Conservation (phyloP, 164 flowering plant species). For the Litsea cubeba region DNA sequence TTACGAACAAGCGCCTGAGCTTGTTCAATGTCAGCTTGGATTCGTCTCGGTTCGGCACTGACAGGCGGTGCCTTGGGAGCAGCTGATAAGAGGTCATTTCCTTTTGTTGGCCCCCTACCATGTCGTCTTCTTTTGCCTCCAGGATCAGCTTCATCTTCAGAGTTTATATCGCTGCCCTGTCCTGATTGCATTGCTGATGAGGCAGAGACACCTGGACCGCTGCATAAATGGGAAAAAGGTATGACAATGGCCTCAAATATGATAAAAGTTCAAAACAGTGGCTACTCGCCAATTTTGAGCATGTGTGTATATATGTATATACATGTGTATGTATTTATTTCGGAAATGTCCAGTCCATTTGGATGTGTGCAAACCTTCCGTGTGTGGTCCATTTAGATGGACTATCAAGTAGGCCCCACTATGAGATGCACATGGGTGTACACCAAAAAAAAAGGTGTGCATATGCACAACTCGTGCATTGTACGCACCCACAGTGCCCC, state of each 20-base stretch:
- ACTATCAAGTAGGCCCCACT: background rate
- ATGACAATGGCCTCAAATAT: background rate
- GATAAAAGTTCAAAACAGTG: no score
- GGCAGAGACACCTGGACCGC: conserved; percentile 71
- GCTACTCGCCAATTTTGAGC: no score
- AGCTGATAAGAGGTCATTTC: conserved; percentile 56
- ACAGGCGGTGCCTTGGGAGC: conserved; percentile 90
- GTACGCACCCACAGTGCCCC: no score
- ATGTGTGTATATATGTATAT: no score
- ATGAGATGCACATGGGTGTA: no score
- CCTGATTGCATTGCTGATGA: conserved; percentile 56
- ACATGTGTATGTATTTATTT: no score
- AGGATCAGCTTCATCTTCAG: conserved; percentile 74
- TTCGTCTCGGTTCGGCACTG: conserved; percentile 72
- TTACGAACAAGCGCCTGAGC: conserved; percentile 77
- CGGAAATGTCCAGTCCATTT: no score
- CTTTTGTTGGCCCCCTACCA: conserved; percentile 59
- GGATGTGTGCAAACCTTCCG: no score
- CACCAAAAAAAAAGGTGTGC: no score
- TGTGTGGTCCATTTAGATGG: background rate
- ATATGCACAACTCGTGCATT: no score
- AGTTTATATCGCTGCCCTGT: conserved; percentile 66
- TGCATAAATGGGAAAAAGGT: conserved; percentile 27
- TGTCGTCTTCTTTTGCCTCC: conserved; percentile 75
- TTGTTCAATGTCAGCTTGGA: conserved; percentile 74